A percentile compares a stretch with the other conserved stretches of the same genome.
These are phyloP conservation scores for Phlyctochytrium arcticum DNA, from an alignment of 192 early-diverging fungal species.

Conservation along the genomic window DNA sequence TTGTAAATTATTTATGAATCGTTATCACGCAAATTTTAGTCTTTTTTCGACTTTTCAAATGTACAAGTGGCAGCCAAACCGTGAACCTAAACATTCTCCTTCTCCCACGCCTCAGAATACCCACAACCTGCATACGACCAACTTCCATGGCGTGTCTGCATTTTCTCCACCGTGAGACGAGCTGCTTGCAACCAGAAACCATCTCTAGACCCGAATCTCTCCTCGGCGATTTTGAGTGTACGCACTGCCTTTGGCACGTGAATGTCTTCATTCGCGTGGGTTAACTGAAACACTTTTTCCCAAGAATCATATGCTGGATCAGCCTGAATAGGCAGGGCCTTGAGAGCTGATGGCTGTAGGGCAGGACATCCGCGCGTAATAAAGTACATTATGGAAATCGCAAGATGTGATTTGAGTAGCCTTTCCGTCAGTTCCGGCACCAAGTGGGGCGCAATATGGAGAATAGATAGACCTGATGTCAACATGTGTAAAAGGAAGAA, in stretches of 20 bases:
- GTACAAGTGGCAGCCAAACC: too few relatives aligned
- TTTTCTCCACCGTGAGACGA: neutral
- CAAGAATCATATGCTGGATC: neutral
- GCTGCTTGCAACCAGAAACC: constrained; percentile 1
- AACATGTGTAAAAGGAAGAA: constrained; percentile 17
- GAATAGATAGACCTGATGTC: neutral
- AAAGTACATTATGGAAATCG: neutral
- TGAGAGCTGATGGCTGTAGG: neutral
- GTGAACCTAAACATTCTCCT: too few relatives aligned
- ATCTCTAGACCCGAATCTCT: neutral
- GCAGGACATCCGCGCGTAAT: constrained; percentile 7
- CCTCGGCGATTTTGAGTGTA: neutral
- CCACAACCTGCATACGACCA: neutral
- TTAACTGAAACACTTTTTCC: neutral
- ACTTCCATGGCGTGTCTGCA: neutral
- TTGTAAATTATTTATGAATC: too few relatives aligned
- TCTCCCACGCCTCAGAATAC: neutral
- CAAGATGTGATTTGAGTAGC: neutral
- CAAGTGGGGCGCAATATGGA: neutral
- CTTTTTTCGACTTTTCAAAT: too few relatives aligned
- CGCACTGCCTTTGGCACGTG: constrained; percentile 10
- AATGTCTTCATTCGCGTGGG: constrained; percentile 1
- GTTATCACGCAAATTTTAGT: too few relatives aligned
- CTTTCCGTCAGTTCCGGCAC: neutral
- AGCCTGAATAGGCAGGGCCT: neutral